Evolutionary conservation across 2,329 filamentous ascomycete species (phyloP).

Genomic region (Colletotrichum salicis): DNA sequence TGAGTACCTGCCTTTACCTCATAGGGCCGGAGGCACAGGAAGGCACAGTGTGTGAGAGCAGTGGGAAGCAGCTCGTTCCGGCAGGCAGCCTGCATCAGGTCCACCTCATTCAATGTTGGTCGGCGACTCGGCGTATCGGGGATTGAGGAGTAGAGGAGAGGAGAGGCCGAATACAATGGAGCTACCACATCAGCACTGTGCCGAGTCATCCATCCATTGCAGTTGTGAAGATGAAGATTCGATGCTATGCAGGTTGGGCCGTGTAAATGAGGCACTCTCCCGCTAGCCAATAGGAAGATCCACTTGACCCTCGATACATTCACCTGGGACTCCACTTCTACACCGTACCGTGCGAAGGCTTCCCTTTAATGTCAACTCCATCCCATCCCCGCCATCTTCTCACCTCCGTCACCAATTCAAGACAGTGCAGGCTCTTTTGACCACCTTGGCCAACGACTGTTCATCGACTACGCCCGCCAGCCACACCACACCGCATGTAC

Average conservation of each 20-base stretch:
- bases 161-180: neutral
- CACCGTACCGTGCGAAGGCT: constrained; percentile 27
- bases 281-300: constrained; percentile 10
- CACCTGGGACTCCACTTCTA: constrained; percentile 11
- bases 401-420: neutral
- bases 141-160: too few species aligned
- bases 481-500: neutral
- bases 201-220: neutral
- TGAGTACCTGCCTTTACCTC: neutral
- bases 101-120: neutral
- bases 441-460: neutral
- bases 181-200: constrained; percentile 1
- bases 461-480: constrained; percentile 1
- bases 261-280: neutral
- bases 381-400: neutral
- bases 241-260: neutral
- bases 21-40: neutral
- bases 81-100: neutral
- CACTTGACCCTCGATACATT: neutral
- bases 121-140: neutral
- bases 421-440: constrained; percentile 15
- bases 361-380: neutral
- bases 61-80: neutral
- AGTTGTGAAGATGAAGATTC: neutral
- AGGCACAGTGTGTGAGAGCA: neutral